Percentiles rank a stretch among this genome's conserved stretches.
These are phyloP conservation scores for Auriscalpium microsporum DNA, from an alignment of 768 basidiomycete genomes.

Conservation along the genomic window DNA sequence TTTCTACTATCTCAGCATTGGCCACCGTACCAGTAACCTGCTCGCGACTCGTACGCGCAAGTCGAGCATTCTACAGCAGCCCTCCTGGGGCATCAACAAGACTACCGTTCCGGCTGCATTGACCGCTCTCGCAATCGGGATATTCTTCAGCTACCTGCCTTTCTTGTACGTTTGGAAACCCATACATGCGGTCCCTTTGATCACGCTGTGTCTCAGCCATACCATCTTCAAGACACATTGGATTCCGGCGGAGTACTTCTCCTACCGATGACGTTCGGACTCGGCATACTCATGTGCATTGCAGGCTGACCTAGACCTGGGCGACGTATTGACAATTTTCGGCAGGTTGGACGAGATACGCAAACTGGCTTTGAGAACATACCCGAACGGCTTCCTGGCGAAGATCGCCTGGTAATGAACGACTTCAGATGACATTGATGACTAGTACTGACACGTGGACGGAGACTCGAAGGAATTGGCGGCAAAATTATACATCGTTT, in stretches of 20 bases:
- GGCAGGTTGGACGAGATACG: constrained; percentile 12
- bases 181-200: not conserved
- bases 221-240: constrained; percentile 40
- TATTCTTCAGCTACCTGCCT: constrained; percentile 34
- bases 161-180: constrained; percentile 25
- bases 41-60: constrained; percentile 47
- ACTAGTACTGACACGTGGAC: too few relatives aligned
- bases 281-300: constrained; percentile 16
- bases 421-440: too few relatives aligned
- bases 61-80: constrained; percentile 47
- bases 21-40: constrained; percentile 28
- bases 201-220: constrained; percentile 22
- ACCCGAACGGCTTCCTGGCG: constrained; percentile 8
- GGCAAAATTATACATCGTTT: too few relatives aligned
- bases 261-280: constrained; percentile 40
- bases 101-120: constrained; percentile 36
- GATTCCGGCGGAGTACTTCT: constrained; percentile 37
- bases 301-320: not conserved
- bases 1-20: not conserved
- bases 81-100: constrained; percentile 33
- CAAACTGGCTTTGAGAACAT: constrained; percentile 9
- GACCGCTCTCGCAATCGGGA: constrained; percentile 33
- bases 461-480: too few relatives aligned
- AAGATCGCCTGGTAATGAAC: constrained; percentile 8
- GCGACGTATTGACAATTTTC: not conserved